Evolutionary conservation across 768 basidiomycete genomes (phyloP).

Genomic region (Rubroboletus pulcherrimus): DNA sequence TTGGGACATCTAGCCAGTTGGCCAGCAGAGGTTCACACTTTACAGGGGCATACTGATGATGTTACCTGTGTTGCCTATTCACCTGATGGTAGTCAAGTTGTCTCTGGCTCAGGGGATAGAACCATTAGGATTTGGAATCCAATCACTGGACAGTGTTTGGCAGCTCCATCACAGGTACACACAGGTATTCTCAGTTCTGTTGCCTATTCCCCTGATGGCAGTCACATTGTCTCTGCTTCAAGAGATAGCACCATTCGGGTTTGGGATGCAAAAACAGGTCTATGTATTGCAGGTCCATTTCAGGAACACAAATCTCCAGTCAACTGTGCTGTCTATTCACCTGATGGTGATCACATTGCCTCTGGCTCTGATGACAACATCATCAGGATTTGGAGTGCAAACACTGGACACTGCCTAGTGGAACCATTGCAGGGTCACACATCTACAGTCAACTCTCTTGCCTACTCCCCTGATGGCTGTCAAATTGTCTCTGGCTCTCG

Average conservation of each 20-base stretch:
- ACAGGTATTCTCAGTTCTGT: background rate
- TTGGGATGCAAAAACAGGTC: slow-evolving; percentile 20
- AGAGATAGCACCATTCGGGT: slow-evolving; percentile 11
- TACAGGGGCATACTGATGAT: slow-evolving; percentile 14
- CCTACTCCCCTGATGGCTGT: slow-evolving; percentile 13
- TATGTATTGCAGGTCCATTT: slow-evolving; percentile 10
- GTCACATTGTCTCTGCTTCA: slow-evolving; percentile 13
- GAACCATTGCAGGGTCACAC: slow-evolving; percentile 6
- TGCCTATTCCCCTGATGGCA: slow-evolving; percentile 28
- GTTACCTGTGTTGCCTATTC: slow-evolving; percentile 20
- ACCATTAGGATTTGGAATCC: slow-evolving; percentile 21
- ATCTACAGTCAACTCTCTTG: background rate
- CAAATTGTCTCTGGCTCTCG: slow-evolving; percentile 11
- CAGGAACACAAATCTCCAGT: slow-evolving; percentile 6
- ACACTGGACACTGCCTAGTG: slow-evolving; percentile 3
- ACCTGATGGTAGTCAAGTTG: slow-evolving; percentile 22
- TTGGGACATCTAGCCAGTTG: slow-evolving; percentile 8
- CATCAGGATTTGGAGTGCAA: slow-evolving; percentile 17
- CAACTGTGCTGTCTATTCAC: slow-evolving; percentile 16
- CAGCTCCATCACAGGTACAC: slow-evolving; percentile 2
- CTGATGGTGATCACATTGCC: slow-evolving; percentile 19
- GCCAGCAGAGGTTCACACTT: slow-evolving; percentile 16
- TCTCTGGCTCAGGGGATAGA: slow-evolving; percentile 21
- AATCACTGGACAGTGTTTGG: slow-evolving; percentile 13
- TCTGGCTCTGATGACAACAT: slow-evolving; percentile 14